Conservation (phyloP, 805 yeast species). For the Saturnispora zaruensis region DNA sequence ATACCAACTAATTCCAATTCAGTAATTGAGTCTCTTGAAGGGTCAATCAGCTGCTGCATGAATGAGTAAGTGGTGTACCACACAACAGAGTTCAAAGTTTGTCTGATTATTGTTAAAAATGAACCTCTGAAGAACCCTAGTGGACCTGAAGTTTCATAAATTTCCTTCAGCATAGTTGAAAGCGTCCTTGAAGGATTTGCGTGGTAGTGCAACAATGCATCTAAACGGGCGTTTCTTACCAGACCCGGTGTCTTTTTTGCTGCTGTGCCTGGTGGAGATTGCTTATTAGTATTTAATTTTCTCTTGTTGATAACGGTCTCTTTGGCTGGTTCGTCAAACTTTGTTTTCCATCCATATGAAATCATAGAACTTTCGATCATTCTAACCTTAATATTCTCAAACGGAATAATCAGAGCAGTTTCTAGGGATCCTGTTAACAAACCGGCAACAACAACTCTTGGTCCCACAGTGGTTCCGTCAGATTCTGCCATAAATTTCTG, state of each 20-base stretch:
- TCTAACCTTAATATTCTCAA: conserved; percentile 75
- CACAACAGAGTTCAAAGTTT: conserved; percentile 67
- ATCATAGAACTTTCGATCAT: conserved; percentile 63
- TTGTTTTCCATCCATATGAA: conserved; percentile 20
- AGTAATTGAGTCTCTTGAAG: conserved; percentile 39
- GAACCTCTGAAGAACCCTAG: conserved; percentile 79
- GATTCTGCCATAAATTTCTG: conserved; percentile 58
- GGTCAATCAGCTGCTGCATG: conserved; percentile 60
- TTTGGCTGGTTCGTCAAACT: conserved; percentile 13
- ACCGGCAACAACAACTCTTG: conserved; percentile 78
- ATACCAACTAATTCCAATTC: conserved; percentile 29
- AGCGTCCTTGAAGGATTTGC: conserved; percentile 47
- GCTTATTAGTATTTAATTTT: conserved; percentile 7
- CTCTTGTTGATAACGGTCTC: neutral
- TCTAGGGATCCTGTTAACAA: conserved; percentile 75
- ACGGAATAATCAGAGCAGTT: conserved; percentile 78
- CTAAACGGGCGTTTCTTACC: conserved; percentile 7
- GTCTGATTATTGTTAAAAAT: conserved; percentile 73
- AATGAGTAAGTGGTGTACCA: conserved; percentile 79
- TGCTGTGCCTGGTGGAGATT: conserved; percentile 8
- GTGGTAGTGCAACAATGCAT: conserved; percentile 32
- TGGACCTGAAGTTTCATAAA: conserved; percentile 63
- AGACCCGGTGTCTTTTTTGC: neutral
- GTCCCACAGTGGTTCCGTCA: conserved; percentile 60
- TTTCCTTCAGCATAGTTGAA: conserved; percentile 48